Conservation (phyloP, 106 monocot genomes). For the Apostasia shenzhenica region DNA sequence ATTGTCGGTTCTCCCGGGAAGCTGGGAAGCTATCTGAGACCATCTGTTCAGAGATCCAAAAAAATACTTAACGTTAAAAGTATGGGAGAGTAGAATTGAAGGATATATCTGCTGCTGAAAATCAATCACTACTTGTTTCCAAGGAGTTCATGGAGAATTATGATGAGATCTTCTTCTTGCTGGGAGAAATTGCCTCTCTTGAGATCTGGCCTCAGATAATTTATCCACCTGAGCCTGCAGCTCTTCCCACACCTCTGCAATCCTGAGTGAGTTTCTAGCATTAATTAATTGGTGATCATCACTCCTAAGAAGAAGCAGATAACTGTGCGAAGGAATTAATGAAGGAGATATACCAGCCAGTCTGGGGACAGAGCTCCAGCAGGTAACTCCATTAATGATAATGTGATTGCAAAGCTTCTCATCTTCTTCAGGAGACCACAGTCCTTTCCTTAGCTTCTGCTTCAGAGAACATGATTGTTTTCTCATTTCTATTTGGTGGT, state of each 20-base stretch:
- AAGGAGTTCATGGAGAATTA: conserved; percentile 67
- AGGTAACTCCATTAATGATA: conserved; percentile 28
- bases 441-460: conserved; percentile 39
- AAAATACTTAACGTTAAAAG: too few relatives aligned
- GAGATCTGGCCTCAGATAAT: conserved; percentile 77
- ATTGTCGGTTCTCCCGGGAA: conserved; percentile 47
- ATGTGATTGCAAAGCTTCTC: conserved; percentile 38
- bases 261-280: conserved; percentile 24
- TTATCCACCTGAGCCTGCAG: conserved; percentile 87
- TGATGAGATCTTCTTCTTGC: conserved; percentile 74
- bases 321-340: not conserved
- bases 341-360: conserved; percentile 11
- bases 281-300: too few relatives aligned
- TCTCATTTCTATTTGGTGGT: conserved; percentile 10
- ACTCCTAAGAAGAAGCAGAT: too few relatives aligned
- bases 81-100: too few relatives aligned
- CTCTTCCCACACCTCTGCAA: conserved; percentile 96
- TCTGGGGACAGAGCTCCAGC: conserved; percentile 40
- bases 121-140: conserved; percentile 55
- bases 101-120: too few relatives aligned
- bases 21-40: conserved; percentile 41
- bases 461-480: conserved; percentile 34
- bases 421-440: conserved; percentile 44
- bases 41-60: conserved; percentile 10
- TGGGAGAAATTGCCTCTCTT: conserved; percentile 88